Percentiles rank a stretch among this genome's conserved stretches.
phyloP scores from a whole-genome alignment of 169 alveolate species.

The Ichthyophthirius multifiliis region DNA sequence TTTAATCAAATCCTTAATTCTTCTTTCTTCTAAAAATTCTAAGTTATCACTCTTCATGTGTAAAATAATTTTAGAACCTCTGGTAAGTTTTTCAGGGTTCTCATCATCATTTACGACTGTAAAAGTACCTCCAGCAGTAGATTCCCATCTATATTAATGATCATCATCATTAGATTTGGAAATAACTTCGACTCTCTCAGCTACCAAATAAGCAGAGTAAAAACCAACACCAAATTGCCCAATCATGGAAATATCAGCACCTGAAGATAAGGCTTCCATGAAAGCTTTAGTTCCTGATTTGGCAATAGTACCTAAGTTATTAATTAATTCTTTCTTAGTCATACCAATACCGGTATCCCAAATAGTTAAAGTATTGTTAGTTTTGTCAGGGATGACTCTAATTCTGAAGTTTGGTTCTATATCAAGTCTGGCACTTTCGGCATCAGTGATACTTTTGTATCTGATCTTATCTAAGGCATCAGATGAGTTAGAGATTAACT shows the following conservation, averaged over 20 bases:
- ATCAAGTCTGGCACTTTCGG: conserved; percentile 67
- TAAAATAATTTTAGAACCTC: conserved; percentile 97
- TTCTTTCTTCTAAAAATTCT: conserved; percentile 97
- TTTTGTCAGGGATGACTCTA: conserved; percentile 96
- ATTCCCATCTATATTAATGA: conserved; percentile 96
- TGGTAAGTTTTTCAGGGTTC: conserved; percentile 80
- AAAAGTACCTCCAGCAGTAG: conserved; percentile 99
- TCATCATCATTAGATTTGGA: conserved; percentile 96
- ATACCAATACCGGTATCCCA: conserved; percentile 99
- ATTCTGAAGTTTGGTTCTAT: conserved; percentile 94
- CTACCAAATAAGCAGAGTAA: conserved; percentile 99
- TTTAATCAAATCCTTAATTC: conserved; percentile 97
- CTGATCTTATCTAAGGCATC: conserved; percentile 99
- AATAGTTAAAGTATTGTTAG: conserved; percentile 94
- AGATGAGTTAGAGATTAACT: conserved; percentile 98
- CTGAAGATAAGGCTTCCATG: conserved; percentile 98
- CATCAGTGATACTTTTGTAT: conserved; percentile 96
- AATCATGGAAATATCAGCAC: conserved; percentile 98
- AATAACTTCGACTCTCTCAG: conserved; percentile 97
- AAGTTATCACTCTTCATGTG: conserved; percentile 97
- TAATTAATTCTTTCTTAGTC: conserved; percentile 97
- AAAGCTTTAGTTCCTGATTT: conserved; percentile 99
- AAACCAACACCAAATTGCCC: conserved; percentile 99
- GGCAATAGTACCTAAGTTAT: conserved; percentile 98
- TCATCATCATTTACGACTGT: conserved; percentile 93